Evolutionary conservation across 257 asterid genomes (phyloP).

Genomic region (Solanum pimpinellifolium): DNA sequence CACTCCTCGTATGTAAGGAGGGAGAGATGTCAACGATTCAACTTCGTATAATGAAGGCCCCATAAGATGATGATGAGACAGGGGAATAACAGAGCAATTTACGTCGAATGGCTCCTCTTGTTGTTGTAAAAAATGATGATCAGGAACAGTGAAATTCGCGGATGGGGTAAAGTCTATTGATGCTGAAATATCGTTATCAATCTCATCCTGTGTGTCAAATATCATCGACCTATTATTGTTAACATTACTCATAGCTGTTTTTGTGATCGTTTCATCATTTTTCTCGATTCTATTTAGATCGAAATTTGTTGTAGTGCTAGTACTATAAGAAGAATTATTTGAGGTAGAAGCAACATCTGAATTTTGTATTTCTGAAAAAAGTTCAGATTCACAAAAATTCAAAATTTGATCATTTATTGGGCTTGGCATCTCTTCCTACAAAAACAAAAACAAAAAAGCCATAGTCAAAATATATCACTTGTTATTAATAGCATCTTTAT

Average conservation of each 20-base stretch:
- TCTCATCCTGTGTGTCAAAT: conserved; percentile 36
- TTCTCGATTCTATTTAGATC: conserved; percentile 18
- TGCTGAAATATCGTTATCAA: conserved; percentile 64
- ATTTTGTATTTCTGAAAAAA: conserved; percentile 54
- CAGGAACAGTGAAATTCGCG: conserved; percentile 25
- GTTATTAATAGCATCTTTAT: not conserved
- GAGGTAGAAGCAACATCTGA: conserved; percentile 70
- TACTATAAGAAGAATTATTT: conserved; percentile 39
- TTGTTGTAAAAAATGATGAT: conserved; percentile 25
- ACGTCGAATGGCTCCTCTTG: conserved; percentile 33
- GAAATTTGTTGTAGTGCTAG: conserved; percentile 4
- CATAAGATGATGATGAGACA: conserved; percentile 4
- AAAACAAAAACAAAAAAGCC: not conserved
- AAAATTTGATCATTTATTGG: conserved; percentile 55
- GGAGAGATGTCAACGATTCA: conserved; percentile 29
- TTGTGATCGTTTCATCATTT: not conserved
- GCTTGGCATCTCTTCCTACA: conserved; percentile 67
- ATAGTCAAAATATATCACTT: not conserved
- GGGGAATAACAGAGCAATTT: not conserved
- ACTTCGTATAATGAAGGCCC: conserved; percentile 35
- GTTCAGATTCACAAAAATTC: conserved; percentile 67
- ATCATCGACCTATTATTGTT: conserved; percentile 12
- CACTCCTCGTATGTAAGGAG: conserved; percentile 26
- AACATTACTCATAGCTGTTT: conserved; percentile 6
- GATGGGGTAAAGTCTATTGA: conserved; percentile 62